A percentile compares a stretch with the other conserved stretches of the same genome.
phyloP scores from a whole-genome alignment of 2,329 filamentous ascomycete genomes.

The Clarireedia monteithiana region DNA sequence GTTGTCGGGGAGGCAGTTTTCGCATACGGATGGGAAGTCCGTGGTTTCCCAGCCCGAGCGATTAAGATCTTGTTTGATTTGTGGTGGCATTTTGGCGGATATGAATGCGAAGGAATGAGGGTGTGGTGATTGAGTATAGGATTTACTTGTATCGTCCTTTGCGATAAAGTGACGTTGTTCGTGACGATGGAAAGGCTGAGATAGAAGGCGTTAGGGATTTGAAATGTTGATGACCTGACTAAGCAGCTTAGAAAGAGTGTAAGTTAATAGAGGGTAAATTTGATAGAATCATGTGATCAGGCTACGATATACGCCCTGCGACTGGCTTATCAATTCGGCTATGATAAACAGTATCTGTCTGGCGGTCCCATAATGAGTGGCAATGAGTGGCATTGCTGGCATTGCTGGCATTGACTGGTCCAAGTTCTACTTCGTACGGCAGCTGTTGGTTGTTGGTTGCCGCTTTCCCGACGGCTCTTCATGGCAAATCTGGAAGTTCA shows the following conservation, averaged over 20 bases:
- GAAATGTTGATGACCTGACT: not conserved
- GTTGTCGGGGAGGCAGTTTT: slow-evolving; percentile 91
- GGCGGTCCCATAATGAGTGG: too few species aligned
- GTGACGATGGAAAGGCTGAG: not conserved
- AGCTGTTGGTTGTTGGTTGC: too few species aligned
- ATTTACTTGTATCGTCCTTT: not conserved
- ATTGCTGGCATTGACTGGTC: too few species aligned
- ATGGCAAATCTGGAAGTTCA: too few species aligned
- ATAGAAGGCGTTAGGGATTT: slow-evolving; percentile 1
- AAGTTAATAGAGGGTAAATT: not conserved
- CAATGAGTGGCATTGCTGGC: too few species aligned
- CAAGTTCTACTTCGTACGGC: too few species aligned
- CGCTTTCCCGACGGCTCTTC: too few species aligned
- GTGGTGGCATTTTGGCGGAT: slow-evolving; percentile 60
- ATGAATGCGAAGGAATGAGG: not conserved
- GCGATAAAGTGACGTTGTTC: not conserved
- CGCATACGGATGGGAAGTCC: slow-evolving; percentile 80
- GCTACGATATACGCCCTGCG: not conserved
- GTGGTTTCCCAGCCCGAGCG: slow-evolving; percentile 93
- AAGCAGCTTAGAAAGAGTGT: not conserved
- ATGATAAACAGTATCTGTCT: too few species aligned
- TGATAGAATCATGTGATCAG: not conserved
- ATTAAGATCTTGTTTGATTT: slow-evolving; percentile 95
- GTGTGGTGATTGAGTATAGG: not conserved
- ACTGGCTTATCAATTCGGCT: too few species aligned